Conservation (phyloP, 129 eudicot species). For the Chrysanthemum makinoi region DNA sequence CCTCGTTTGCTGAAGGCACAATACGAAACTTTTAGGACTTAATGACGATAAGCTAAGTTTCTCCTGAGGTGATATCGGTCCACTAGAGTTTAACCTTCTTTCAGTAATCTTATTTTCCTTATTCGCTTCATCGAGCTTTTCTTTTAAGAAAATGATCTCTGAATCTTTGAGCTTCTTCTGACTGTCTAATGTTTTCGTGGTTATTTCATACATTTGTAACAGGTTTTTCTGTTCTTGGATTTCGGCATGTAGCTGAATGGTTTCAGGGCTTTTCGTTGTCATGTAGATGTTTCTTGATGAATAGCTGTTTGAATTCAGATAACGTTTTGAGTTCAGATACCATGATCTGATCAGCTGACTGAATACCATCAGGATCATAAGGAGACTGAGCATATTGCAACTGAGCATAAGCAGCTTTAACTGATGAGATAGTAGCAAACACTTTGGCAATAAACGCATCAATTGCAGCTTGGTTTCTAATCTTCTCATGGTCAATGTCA, state of each 20-base stretch:
- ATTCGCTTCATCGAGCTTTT: conserved; percentile 54
- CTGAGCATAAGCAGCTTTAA: conserved; percentile 76
- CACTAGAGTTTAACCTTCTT: conserved; percentile 63
- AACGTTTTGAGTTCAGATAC: conserved; percentile 67
- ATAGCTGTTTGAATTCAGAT: conserved; percentile 67
- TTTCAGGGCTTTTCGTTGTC: conserved; percentile 46
- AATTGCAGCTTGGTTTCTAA: conserved; percentile 20
- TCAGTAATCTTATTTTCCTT: conserved; percentile 59
- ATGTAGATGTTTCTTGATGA: conserved; percentile 61
- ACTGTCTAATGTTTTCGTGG: conserved; percentile 54
- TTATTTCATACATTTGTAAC: conserved; percentile 52
- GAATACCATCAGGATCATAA: conserved; percentile 76
- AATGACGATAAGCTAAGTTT: conserved; percentile 43
- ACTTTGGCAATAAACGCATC: conserved; percentile 73
- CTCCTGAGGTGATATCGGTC: conserved; percentile 36
- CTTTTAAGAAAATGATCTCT: conserved; percentile 66
- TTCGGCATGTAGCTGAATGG: conserved; percentile 46
- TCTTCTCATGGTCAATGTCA: conserved; percentile 36
- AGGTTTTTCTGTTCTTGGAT: conserved; percentile 67
- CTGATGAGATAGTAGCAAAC: conserved; percentile 63
- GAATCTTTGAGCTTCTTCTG: conserved; percentile 67
- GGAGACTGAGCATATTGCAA: conserved; percentile 80
- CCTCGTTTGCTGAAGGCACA: conserved; percentile 42
- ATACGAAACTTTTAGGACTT: conserved; percentile 44
- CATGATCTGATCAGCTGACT: conserved; percentile 62